These are phyloP conservation scores for Euphorbia pulcherrima DNA, from an alignment of 345 rosid species.

Conservation along the genomic window DNA sequence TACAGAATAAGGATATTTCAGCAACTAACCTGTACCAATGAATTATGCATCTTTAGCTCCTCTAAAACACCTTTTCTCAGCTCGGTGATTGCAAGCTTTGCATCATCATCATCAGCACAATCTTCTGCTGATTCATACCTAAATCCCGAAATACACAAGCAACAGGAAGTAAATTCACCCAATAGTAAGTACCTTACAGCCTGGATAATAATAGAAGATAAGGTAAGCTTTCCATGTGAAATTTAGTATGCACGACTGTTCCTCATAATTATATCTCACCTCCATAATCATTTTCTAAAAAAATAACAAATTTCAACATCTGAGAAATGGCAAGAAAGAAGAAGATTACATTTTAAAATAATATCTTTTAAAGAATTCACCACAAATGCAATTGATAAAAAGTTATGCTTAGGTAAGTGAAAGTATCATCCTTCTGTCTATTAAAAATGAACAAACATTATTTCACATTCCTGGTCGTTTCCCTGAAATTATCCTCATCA, in stretches of 20 bases:
- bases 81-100: slow-evolving; percentile 55
- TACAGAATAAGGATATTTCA: background rate
- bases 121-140: slow-evolving; percentile 88
- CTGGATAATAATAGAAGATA: slow-evolving; percentile 1
- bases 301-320: slow-evolving; percentile 20
- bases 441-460: background rate
- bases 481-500: slow-evolving; percentile 13
- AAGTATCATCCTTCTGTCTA: background rate
- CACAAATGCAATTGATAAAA: background rate
- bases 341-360: slow-evolving; percentile 3
- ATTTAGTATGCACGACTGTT: background rate
- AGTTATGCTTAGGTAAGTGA: background rate
- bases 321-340: slow-evolving; percentile 20
- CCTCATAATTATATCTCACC: slow-evolving; percentile 14
- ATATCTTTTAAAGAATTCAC: background rate
- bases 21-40: slow-evolving; percentile 57
- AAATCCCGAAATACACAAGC: slow-evolving; percentile 13
- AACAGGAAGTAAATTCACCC: slow-evolving; percentile 11
- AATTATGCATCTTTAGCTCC: slow-evolving; percentile 75
- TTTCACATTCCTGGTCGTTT: background rate
- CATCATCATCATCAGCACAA: slow-evolving; percentile 96
- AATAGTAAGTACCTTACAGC: slow-evolving; percentile 5
- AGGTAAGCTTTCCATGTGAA: background rate
- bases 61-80: slow-evolving; percentile 67
- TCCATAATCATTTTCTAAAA: slow-evolving; percentile 18